Percentiles rank a stretch among this genome's conserved stretches.
Evolutionary conservation across 768 basidiomycete genomes (phyloP).

Genomic region (Podaxis sp.): DNA sequence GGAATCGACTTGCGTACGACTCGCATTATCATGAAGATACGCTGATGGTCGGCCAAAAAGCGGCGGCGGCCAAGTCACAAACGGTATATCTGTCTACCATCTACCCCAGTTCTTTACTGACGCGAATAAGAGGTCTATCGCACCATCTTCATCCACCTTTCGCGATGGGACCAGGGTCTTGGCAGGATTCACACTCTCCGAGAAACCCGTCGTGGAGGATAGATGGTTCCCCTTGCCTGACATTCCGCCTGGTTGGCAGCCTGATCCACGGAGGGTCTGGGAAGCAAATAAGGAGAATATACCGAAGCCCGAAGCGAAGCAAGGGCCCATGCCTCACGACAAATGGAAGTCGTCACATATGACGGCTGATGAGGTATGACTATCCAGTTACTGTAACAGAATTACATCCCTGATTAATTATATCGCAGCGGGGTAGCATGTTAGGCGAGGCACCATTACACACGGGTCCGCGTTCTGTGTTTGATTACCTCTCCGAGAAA

Average conservation of each 20-base stretch:
- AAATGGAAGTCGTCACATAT: constrained; percentile 50
- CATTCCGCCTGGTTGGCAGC: constrained; percentile 79
- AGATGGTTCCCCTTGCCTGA: constrained; percentile 80
- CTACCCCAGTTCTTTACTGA: constrained; percentile 16
- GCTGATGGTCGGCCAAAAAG: constrained; percentile 34
- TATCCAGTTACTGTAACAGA: neutral
- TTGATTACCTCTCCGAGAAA: constrained; percentile 91
- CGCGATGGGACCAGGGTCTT: constrained; percentile 73
- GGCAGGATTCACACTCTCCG: constrained; percentile 69
- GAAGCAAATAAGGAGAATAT: constrained; percentile 48
- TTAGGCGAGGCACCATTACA: constrained; percentile 80
- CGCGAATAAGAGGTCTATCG: constrained; percentile 27
- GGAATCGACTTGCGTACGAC: constrained; percentile 63
- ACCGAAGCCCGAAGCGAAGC: constrained; percentile 18
- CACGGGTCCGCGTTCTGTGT: constrained; percentile 74
- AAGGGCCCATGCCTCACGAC: constrained; percentile 28
- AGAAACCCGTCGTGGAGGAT: constrained; percentile 65
- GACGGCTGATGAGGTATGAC: constrained; percentile 67
- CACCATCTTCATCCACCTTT: constrained; percentile 35
- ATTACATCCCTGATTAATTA: neutral
- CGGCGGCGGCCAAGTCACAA: constrained; percentile 17
- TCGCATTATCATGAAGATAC: constrained; percentile 52
- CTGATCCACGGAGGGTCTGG: constrained; percentile 80
- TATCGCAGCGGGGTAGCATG: constrained; percentile 66
- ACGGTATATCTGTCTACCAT: constrained; percentile 22